Conservation (phyloP, 1,139 yeast genomes). For the Diutina pseudorugosa region DNA sequence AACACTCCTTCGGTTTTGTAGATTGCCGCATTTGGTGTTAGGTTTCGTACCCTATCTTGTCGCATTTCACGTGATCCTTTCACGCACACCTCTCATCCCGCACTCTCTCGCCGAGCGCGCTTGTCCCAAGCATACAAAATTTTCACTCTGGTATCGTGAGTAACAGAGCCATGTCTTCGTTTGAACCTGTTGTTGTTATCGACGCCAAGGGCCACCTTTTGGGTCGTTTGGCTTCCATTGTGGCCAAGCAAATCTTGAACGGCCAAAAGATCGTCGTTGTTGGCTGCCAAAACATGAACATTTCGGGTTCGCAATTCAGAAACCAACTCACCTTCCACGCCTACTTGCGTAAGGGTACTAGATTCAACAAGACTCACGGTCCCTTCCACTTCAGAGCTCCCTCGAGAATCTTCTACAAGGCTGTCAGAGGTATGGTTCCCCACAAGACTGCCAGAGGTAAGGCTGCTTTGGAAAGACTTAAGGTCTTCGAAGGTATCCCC, state of each 20-base stretch:
- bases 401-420: slow-evolving; percentile 98
- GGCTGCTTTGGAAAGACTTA: slow-evolving; percentile 98
- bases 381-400: slow-evolving; percentile 99
- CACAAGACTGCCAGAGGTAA: slow-evolving; percentile 99
- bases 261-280: slow-evolving; percentile 98
- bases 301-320: slow-evolving; percentile 99
- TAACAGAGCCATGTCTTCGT: slow-evolving; percentile 53
- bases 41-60: background rate
- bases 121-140: background rate
- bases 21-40: background rate
- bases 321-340: slow-evolving; percentile 99
- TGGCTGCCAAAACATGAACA: slow-evolving; percentile 96
- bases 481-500: slow-evolving; percentile 99
- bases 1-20: background rate
- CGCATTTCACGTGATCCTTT: background rate
- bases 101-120: slow-evolving; percentile 1
- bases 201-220: slow-evolving; percentile 99
- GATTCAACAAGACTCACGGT: slow-evolving; percentile 98
- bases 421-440: slow-evolving; percentile 98
- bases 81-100: background rate
- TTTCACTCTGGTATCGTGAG: background rate
- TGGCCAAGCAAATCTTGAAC: slow-evolving; percentile 96
- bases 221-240: slow-evolving; percentile 98
- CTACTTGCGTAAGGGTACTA: slow-evolving; percentile 98
- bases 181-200: slow-evolving; percentile 94